Evolutionary conservation across 768 basidiomycete species (phyloP), one percentile per base, ranked within the genome.

Genomic region (Lentinus tigrinus): DNA sequence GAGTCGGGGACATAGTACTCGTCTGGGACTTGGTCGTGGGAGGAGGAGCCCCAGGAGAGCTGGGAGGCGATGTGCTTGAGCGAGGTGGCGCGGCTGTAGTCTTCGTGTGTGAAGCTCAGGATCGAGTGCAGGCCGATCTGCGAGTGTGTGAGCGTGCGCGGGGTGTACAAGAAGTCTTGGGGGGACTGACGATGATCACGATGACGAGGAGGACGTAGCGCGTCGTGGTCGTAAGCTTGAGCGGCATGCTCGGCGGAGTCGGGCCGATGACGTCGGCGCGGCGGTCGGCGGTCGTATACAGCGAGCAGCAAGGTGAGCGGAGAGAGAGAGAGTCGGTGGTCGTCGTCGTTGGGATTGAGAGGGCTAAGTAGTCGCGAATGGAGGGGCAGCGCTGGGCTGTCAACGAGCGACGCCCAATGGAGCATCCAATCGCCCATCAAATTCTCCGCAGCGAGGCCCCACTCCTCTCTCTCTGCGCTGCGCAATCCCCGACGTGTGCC

Each of bases 41-140:
- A 17, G 24, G 43, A 14, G 21, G 43, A 17, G 16, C 54, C 47
- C 58, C 69, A 66, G 19, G 70, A 65, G 42, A 77, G 47, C 31
- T 67, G 68, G 4, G 70, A 69, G 0, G 76, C 54, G 19, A 77
- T 57, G 57, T 65, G 65, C 7, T 74, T 74, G 34, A 88, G 52
- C 3, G 85, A 85, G 3, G 86, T 86, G 23, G 77, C 82, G 51
- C 77, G 75, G 38, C 84, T 82, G 62, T 89, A 89, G 48, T 76
- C 78, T 64, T 85, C 84, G 64, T 87, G 82, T 3, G 85, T 81
- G 71, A 88, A 79, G 69, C 77, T 84, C 52, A 88, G 77, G 58
- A 88, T 83, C 60, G 83, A 86, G 67, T 89, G 86, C 31, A 76
- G 53, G 34, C 61, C 67, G 42, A 72, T 40, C 74, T 74, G 54